phyloP scores from a whole-genome alignment of 2,329 filamentous ascomycete species.

The Pestalotiopsis sp. region DNA sequence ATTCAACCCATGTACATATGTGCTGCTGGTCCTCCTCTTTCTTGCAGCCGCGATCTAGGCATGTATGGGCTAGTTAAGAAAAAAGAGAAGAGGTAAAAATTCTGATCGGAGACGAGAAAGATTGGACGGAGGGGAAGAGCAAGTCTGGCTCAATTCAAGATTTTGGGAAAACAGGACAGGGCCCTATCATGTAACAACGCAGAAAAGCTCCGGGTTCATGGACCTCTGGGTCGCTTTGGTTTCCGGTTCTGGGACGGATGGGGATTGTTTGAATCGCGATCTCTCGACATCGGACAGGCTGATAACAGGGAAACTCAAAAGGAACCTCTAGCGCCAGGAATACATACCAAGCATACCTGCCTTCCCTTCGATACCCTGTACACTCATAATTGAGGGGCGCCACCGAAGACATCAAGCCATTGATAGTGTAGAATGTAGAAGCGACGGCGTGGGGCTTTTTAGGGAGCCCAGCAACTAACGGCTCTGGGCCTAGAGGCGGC shows the following conservation, averaged over 20 bases:
- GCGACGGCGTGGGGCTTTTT: not conserved
- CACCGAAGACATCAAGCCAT: not conserved
- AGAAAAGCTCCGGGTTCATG: not conserved
- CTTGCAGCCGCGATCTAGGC: not conserved
- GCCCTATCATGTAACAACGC: not conserved
- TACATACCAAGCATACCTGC: too few species aligned
- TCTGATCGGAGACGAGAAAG: not conserved
- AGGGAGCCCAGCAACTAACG: not conserved
- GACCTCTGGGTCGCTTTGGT: not conserved
- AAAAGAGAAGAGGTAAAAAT: not conserved
- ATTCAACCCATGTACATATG: not conserved
- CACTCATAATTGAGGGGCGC: not conserved
- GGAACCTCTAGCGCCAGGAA: not conserved
- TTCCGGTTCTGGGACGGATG: conserved; percentile 2
- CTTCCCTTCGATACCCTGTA: too few species aligned
- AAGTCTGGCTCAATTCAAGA: not conserved
- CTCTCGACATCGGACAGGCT: not conserved
- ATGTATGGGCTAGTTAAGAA: not conserved
- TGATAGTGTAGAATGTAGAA: not conserved
- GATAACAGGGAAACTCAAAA: conserved; percentile 4
- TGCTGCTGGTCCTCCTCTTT: not conserved
- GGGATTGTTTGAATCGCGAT: conserved; percentile 5
- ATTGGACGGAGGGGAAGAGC: not conserved
- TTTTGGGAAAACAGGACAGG: not conserved
- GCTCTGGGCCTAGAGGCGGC: not conserved